phyloP scores from a whole-genome alignment of 2,329 filamentous ascomycete genomes.

The Chaetomiaceae sp. region DNA sequence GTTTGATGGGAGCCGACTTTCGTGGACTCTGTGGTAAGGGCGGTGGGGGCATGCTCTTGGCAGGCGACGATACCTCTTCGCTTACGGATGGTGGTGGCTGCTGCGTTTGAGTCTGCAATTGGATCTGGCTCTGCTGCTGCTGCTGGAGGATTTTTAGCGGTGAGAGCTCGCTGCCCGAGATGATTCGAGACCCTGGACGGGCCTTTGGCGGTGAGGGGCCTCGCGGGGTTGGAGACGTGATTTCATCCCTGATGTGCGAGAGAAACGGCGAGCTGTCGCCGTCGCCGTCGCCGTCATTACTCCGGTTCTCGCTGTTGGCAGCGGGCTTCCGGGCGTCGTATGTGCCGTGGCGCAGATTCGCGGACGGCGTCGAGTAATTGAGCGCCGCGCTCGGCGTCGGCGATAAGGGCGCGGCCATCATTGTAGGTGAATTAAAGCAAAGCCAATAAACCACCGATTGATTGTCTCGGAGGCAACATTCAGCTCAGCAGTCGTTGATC shows the following conservation, averaged over 20 bases:
- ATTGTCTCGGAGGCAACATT: background rate
- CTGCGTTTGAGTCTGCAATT: slow-evolving; percentile 18
- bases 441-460: background rate
- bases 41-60: slow-evolving; percentile 31
- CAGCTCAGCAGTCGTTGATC: too few species aligned
- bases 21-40: slow-evolving; percentile 41
- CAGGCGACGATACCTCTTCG: slow-evolving; percentile 26
- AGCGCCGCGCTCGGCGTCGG: slow-evolving; percentile 37
- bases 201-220: slow-evolving; percentile 42
- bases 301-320: slow-evolving; percentile 26
- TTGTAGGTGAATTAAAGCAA: background rate
- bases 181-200: slow-evolving; percentile 49
- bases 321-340: slow-evolving; percentile 32
- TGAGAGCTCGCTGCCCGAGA: slow-evolving; percentile 54
- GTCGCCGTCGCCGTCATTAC: slow-evolving; percentile 26
- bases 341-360: slow-evolving; percentile 30
- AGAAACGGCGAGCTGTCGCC: slow-evolving; percentile 32
- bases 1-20: slow-evolving; percentile 48
- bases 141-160: slow-evolving; percentile 52
- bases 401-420: slow-evolving; percentile 39
- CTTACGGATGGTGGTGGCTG: slow-evolving; percentile 20
- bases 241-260: slow-evolving; percentile 33
- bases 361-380: slow-evolving; percentile 36
- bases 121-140: slow-evolving; percentile 19
- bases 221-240: slow-evolving; percentile 42